These are phyloP conservation scores for Rhodotorula paludigena DNA, from an alignment of 768 basidiomycete species.

Conservation along the genomic window DNA sequence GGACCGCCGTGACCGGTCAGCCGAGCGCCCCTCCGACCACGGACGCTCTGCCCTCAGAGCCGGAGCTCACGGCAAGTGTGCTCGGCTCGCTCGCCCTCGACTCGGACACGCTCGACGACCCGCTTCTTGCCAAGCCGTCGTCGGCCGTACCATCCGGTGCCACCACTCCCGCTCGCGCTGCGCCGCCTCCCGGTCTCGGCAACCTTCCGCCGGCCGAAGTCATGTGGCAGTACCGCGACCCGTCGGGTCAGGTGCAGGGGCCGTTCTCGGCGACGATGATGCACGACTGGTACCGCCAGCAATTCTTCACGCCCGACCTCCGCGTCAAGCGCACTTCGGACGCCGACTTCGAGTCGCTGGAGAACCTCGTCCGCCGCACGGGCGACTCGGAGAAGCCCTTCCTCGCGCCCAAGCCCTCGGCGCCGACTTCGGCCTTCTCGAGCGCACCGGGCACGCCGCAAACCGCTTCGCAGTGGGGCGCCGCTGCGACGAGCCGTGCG, in stretches of 20 bases:
- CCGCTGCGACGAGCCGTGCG: slow-evolving; percentile 11
- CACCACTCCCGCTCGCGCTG: slow-evolving; percentile 3
- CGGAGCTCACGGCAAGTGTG: slow-evolving; percentile 27
- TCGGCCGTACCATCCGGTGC: not conserved
- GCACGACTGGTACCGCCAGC: slow-evolving; percentile 52
- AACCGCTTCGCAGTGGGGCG: slow-evolving; percentile 16
- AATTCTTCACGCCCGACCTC: slow-evolving; percentile 49
- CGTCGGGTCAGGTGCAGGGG: slow-evolving; percentile 42
- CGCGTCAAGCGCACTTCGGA: slow-evolving; percentile 44
- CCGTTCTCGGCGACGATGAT: slow-evolving; percentile 50
- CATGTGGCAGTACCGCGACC: slow-evolving; percentile 42
- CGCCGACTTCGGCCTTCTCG: slow-evolving; percentile 34
- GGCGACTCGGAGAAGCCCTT: slow-evolving; percentile 48
- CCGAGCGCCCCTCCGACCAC: slow-evolving; percentile 16
- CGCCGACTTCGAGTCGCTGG: slow-evolving; percentile 47
- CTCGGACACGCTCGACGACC: slow-evolving; percentile 23
- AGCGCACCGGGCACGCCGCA: slow-evolving; percentile 30
- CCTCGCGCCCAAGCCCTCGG: slow-evolving; percentile 41
- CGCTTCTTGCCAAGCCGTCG: slow-evolving; percentile 17
- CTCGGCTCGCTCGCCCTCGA: slow-evolving; percentile 38
- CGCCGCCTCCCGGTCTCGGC: slow-evolving; percentile 22
- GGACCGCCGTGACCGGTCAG: slow-evolving; percentile 4
- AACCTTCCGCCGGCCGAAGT: slow-evolving; percentile 9
- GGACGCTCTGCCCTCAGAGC: slow-evolving; percentile 8
- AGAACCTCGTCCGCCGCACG: slow-evolving; percentile 46